Evolutionary conservation across 2,329 filamentous ascomycete species (phyloP), one percentile per base, ranked within the genome.

Genomic region (Pseudogymnoascus sp.): DNA sequence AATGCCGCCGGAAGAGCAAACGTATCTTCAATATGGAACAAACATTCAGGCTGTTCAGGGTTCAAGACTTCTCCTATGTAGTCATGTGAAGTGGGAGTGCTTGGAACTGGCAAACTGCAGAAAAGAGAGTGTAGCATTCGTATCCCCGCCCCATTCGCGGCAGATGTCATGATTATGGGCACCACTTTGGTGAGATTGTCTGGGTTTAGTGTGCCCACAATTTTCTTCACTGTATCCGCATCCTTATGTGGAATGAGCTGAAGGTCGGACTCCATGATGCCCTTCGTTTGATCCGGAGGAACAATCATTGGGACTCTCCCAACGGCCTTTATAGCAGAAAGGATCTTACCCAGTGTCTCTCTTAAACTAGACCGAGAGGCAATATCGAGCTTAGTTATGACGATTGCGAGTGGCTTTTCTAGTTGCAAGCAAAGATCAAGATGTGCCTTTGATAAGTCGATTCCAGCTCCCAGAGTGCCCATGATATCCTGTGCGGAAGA

Each of bases 1-100:
- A 84, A 84, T 1, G 84, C 82, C 0, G 82, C 80, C 1, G 86
- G 82, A 12, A 92, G 81, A 61, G 82, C 88, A 71, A 95, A 97
- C 1, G 91, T 84, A 66, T 96, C 92, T 69, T 97, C 92, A 21
- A 97, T 82, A 68, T 96, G 89, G 68, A 97, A 97, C 1, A 96
- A 74, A 33, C 82, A 82, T 3, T 76, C 75, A 1, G 84, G 82
- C 60, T 82, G 79, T 61, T 84, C 78, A 0, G 82, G 82, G 61
- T 84, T 83, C 59, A 83, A 68, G 1, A 75, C 76, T 39, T 75
- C 74, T 1, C 80, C 79, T n/a, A 79, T 73, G 62, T 78, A 82
- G 65, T 84, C 81, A 57, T 76, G 75, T 0, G 79, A 70, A 1
- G 79, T 81, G 6, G 80, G 79, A 0, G 72, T 67, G 1, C 78